A percentile compares a stretch with the other conserved stretches of the same genome.
phyloP scores from a whole-genome alignment of 768 basidiomycete species.

The Leccinum incarnatum region DNA sequence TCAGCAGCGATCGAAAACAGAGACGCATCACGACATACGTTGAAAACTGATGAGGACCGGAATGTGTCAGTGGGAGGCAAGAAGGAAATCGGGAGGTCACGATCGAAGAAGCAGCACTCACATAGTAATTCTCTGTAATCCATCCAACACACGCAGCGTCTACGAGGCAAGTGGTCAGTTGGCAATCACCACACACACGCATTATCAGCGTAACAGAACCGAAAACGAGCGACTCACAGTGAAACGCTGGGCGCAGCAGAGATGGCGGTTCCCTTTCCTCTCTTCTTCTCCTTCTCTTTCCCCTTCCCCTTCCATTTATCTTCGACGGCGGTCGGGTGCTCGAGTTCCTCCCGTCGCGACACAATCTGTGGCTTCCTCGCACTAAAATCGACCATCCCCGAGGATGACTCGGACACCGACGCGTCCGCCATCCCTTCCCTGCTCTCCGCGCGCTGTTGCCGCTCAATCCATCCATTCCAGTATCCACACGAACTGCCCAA shows the following conservation, averaged over 20 bases:
- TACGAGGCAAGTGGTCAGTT: slow-evolving; percentile 16
- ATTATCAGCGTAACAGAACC: no score
- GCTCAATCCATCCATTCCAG: slow-evolving; percentile 32
- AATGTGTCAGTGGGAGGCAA: not conserved
- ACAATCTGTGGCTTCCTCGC: slow-evolving; percentile 19
- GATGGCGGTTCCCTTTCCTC: not conserved
- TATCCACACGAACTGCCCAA: slow-evolving; percentile 43
- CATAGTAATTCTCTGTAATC: slow-evolving; percentile 54
- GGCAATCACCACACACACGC: no score
- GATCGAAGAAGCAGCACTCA: slow-evolving; percentile 30
- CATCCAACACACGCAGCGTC: slow-evolving; percentile 58
- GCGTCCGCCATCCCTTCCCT: not conserved
- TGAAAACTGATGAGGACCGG: slow-evolving; percentile 16
- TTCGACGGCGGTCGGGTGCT: slow-evolving; percentile 1
- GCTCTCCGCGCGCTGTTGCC: not conserved
- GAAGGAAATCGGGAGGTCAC: not conserved
- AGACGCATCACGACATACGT: slow-evolving; percentile 8
- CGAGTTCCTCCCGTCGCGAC: slow-evolving; percentile 7
- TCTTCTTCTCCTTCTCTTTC: not conserved
- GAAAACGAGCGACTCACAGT: slow-evolving; percentile 33
- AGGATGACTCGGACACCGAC: not conserved
- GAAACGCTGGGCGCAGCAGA: slow-evolving; percentile 1
- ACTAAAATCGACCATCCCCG: not conserved
- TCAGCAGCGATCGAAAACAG: not conserved
- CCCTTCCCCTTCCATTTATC: slow-evolving; percentile 16